phyloP scores from a whole-genome alignment of 2,329 filamentous ascomycete genomes.

The Penicillium thymicola region DNA sequence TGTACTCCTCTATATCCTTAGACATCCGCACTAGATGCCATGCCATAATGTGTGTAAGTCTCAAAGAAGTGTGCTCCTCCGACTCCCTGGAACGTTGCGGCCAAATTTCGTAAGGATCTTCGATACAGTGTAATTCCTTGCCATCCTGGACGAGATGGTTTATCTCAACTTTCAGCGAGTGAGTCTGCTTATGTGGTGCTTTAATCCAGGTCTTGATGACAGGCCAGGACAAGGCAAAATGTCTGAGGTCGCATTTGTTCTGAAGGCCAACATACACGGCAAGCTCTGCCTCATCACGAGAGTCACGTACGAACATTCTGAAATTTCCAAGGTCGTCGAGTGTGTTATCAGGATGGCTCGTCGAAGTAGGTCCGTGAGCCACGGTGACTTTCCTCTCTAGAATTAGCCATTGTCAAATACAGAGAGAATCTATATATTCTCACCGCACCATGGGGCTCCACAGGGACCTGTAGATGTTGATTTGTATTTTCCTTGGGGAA shows the following conservation, averaged over 20 bases:
- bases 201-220: background rate
- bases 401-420: background rate
- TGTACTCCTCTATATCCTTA: background rate
- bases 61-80: background rate
- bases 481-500: background rate
- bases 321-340: background rate
- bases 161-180: background rate
- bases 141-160: background rate
- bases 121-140: background rate
- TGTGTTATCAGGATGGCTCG: background rate
- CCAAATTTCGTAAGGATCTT: background rate
- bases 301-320: background rate
- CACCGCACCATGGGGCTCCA: background rate
- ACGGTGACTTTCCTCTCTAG: background rate
- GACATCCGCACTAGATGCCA: background rate
- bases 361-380: background rate
- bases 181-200: background rate
- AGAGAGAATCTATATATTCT: background rate
- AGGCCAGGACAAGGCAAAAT: slow-evolving; percentile 1
- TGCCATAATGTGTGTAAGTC: background rate
- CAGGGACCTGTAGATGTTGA: background rate
- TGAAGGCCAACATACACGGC: background rate
- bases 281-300: background rate
- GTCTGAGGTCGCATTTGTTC: background rate
- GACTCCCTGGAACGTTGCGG: background rate